Conservation (phyloP, 192 early-diverging fungal genomes). For the Coemansia aciculifera region DNA sequence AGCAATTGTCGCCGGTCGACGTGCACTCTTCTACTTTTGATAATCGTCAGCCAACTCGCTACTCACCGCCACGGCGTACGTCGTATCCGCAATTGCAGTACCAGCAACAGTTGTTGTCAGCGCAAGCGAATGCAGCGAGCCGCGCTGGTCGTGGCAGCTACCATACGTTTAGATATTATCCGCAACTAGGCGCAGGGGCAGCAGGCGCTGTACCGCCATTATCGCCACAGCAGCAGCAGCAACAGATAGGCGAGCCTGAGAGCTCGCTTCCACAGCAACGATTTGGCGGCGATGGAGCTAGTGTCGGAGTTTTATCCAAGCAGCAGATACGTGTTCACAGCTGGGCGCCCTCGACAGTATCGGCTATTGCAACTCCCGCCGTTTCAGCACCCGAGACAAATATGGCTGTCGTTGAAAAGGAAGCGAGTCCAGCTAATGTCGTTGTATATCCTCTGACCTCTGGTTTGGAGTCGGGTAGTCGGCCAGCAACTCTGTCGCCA, state of each 20-base stretch:
- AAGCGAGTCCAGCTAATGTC: no score
- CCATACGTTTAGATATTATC: conserved; percentile 1
- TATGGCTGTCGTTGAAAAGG: no score
- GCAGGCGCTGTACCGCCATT: neutral
- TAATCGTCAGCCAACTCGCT: neutral
- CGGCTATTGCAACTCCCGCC: neutral
- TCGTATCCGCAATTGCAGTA: conserved; percentile 38
- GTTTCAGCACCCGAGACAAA: neutral
- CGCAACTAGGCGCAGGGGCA: neutral
- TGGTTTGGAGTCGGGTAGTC: neutral
- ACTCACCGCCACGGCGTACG: conserved; percentile 35
- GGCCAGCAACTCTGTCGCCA: neutral
- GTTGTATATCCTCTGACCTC: neutral
- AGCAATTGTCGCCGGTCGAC: conserved; percentile 13
- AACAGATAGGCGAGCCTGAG: neutral
- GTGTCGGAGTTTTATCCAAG: no score
- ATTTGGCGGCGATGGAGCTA: neutral
- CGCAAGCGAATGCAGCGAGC: neutral
- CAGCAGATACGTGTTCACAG: conserved; percentile 1
- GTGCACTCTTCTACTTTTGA: neutral
- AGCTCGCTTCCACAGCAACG: neutral
- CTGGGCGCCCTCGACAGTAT: neutral
- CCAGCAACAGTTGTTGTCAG: neutral
- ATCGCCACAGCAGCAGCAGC: neutral
- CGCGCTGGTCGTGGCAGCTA: neutral